phyloP scores from a whole-genome alignment of 2,329 filamentous ascomycete genomes.

The Ascochyta fabae region DNA sequence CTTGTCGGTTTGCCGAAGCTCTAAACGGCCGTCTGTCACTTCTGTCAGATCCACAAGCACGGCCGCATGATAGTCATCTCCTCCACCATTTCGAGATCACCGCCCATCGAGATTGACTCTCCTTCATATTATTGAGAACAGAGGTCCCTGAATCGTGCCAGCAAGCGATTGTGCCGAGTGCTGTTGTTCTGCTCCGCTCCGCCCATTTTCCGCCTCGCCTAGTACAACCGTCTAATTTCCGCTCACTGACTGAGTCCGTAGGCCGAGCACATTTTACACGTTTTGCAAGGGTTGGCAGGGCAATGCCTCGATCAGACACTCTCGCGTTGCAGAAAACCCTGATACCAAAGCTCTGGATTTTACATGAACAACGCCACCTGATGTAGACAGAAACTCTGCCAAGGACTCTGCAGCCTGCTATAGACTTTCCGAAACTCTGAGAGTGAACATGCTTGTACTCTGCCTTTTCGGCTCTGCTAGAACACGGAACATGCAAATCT shows the following conservation, averaged over 20 bases:
- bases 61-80: conserved; percentile 7
- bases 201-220: conserved; percentile 5
- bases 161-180: neutral
- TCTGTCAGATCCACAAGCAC: conserved; percentile 15
- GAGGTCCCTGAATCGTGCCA: conserved; percentile 2
- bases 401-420: too few relatives aligned
- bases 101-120: conserved; percentile 1
- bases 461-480: too few relatives aligned
- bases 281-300: neutral
- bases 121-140: conserved; percentile 1
- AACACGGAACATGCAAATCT: too few relatives aligned
- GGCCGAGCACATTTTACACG: neutral
- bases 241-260: conserved; percentile 3
- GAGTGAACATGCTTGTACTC: too few relatives aligned
- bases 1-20: conserved; percentile 5
- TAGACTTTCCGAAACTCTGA: too few relatives aligned
- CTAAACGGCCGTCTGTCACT: conserved; percentile 12
- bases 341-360: too few relatives aligned
- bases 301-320: too few relatives aligned
- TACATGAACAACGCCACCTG: too few relatives aligned
- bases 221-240: conserved; percentile 8
- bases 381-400: too few relatives aligned
- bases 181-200: conserved; percentile 14
- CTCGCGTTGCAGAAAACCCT: too few relatives aligned
- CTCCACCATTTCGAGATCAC: conserved; percentile 3